Percentiles rank a stretch among this genome's conserved stretches.
Conservation (phyloP, 768 basidiomycete species). For the Auricularia cornea region DNA sequence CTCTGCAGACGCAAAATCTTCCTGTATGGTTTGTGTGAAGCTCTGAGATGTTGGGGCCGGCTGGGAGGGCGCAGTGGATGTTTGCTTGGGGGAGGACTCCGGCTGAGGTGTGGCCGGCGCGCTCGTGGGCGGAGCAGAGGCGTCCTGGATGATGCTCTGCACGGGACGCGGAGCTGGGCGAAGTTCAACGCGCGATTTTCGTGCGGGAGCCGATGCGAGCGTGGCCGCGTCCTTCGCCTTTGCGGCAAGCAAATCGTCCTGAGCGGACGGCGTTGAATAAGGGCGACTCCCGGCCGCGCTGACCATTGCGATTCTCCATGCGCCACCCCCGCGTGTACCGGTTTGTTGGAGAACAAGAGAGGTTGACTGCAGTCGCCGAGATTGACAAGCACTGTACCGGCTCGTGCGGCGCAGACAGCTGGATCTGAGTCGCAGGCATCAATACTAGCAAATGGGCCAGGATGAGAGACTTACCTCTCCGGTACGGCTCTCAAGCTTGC, state of each 20-base stretch:
- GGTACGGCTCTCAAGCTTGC: too few species aligned
- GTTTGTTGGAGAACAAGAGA: too few species aligned
- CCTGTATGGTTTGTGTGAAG: conserved; percentile 44
- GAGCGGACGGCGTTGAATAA: neutral
- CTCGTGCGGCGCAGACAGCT: too few species aligned
- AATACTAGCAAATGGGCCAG: too few species aligned
- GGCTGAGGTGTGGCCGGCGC: neutral
- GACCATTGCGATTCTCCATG: neutral
- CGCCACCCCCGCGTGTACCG: too few species aligned
- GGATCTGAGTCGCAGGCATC: too few species aligned
- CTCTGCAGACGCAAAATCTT: conserved; percentile 58
- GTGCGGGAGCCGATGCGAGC: neutral
- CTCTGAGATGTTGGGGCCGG: too few species aligned
- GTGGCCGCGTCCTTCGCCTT: conserved; percentile 6
- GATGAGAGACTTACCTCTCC: too few species aligned
- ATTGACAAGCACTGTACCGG: too few species aligned
- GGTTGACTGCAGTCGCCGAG: too few species aligned
- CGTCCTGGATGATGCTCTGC: neutral
- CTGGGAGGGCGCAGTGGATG: neutral
- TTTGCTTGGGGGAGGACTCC: neutral
- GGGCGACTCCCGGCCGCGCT: neutral
- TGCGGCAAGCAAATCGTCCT: neutral
- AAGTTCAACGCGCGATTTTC: conserved; percentile 46
- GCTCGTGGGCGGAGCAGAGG: neutral
- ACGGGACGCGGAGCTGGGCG: conserved; percentile 47